Percentiles rank a stretch among this genome's conserved stretches.
phyloP scores from a whole-genome alignment of 176 grass and related monocot species.

The Canna indica region DNA sequence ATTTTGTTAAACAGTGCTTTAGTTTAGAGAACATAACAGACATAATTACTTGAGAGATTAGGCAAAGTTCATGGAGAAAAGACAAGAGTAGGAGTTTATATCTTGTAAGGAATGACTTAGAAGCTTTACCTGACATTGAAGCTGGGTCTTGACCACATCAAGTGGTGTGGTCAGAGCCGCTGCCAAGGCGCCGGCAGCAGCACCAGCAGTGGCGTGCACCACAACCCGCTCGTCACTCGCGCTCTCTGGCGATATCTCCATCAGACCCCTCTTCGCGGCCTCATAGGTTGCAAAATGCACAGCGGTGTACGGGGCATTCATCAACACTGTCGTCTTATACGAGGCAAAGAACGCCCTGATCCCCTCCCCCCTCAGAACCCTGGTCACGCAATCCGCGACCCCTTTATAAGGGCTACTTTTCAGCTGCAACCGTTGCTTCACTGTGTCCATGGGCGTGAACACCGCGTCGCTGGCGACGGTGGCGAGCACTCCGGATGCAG shows the following conservation, averaged over 20 bases:
- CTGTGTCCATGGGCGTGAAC: conserved; percentile 15
- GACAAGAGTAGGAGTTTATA: background rate
- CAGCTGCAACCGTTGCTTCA: conserved; percentile 13
- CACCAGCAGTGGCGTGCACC: conserved; percentile 12
- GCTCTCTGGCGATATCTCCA: conserved; percentile 1
- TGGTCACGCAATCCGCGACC: conserved; percentile 6
- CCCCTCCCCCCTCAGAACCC: conserved; percentile 8
- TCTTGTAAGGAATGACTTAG: background rate
- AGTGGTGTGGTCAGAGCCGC: conserved; percentile 7
- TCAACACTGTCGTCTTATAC: conserved; percentile 10
- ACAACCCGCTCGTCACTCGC: background rate
- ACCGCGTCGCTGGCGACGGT: conserved; percentile 7
- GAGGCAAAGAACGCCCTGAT: conserved; percentile 7
- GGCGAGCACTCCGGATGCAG: conserved; percentile 2
- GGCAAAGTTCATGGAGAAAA: background rate
- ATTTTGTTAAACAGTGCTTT: too few relatives aligned
- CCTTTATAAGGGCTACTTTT: conserved; percentile 6
- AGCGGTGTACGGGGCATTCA: conserved; percentile 9
- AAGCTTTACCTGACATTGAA: conserved; percentile 6
- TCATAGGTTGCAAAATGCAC: conserved; percentile 13
- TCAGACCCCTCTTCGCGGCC: conserved; percentile 7
- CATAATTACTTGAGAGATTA: too few relatives aligned
- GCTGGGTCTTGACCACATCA: conserved; percentile 13
- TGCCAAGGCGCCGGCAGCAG: conserved; percentile 10
- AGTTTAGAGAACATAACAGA: too few relatives aligned